A percentile compares a stretch with the other conserved stretches of the same genome.
These are phyloP conservation scores for Curvularia spicifera DNA, from an alignment of 2,329 filamentous ascomycete genomes.

Conservation along the genomic window DNA sequence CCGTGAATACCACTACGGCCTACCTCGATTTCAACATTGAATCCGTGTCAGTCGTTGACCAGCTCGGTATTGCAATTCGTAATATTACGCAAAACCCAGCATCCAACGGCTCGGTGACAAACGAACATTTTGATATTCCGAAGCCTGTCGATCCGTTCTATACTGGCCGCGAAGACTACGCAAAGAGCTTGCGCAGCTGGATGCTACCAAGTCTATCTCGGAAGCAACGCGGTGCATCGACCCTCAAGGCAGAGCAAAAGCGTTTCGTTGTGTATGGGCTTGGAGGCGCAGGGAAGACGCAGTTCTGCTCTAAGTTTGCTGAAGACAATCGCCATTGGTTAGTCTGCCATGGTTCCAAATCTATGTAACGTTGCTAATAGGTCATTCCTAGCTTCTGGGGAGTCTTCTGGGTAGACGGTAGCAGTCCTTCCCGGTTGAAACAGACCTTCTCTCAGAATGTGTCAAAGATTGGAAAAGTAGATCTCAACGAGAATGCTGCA, in stretches of 20 bases:
- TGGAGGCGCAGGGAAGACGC: constrained; percentile 52
- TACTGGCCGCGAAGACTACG: constrained; percentile 4
- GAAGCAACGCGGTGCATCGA: neutral
- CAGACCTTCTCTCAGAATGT: constrained; percentile 34
- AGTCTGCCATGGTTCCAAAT: neutral
- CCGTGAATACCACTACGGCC: neutral
- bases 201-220: neutral
- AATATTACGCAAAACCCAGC: neutral
- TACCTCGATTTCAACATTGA: constrained; percentile 5
- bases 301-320: constrained; percentile 50
- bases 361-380: constrained; percentile 13
- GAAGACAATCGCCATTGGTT: constrained; percentile 45
- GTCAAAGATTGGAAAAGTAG: constrained; percentile 33
- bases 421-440: constrained; percentile 28
- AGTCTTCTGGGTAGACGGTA: constrained; percentile 49
- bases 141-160: constrained; percentile 10
- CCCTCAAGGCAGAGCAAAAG: constrained; percentile 8
- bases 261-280: constrained; percentile 41
- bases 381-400: constrained; percentile 40
- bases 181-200: constrained; percentile 1
- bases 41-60: constrained; percentile 3
- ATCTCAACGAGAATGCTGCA: constrained; percentile 36
- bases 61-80: neutral
- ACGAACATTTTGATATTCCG: constrained; percentile 9
- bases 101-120: neutral